Conservation (phyloP, 148 eudicot genomes). For the Hydrangea macrophylla region DNA sequence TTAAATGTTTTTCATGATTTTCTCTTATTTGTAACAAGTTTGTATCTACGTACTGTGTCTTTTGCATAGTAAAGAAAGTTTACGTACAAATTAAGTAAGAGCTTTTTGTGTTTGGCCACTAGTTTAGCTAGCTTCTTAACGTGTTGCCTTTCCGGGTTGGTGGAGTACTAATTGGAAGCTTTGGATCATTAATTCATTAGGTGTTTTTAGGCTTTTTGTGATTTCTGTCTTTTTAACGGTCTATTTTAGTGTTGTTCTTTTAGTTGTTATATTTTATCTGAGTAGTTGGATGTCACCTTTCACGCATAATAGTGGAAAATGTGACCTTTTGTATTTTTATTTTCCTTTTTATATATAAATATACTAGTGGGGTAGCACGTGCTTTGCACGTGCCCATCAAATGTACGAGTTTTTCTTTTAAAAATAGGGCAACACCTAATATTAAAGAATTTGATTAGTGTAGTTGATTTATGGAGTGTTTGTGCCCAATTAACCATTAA, state of each 20-base stretch:
- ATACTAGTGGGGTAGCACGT: too few species aligned
- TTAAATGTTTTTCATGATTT: not conserved
- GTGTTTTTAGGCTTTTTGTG: not conserved
- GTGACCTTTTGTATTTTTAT: not conserved
- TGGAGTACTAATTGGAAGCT: not conserved
- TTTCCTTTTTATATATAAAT: too few species aligned
- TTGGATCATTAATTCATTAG: constrained; percentile 13
- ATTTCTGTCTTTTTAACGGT: not conserved
- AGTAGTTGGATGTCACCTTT: constrained; percentile 12
- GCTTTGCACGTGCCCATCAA: too few species aligned
- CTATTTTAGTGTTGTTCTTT: not conserved
- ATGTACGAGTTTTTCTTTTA: too few species aligned
- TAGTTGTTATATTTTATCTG: not conserved
- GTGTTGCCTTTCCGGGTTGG: constrained; percentile 2
- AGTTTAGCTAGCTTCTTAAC: constrained; percentile 2
- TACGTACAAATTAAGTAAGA: too few species aligned
- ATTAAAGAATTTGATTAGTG: too few species aligned
- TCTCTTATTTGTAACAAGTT: not conserved
- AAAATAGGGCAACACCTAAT: too few species aligned
- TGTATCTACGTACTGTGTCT: not conserved
- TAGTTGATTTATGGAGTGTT: too few species aligned
- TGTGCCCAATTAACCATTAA: too few species aligned
- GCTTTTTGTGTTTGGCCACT: not conserved
- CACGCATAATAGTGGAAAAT: not conserved
- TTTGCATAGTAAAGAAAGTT: not conserved